Base-by-base conservation (phyloP, 345 rosid species). In the Populus davidiana region DNA sequence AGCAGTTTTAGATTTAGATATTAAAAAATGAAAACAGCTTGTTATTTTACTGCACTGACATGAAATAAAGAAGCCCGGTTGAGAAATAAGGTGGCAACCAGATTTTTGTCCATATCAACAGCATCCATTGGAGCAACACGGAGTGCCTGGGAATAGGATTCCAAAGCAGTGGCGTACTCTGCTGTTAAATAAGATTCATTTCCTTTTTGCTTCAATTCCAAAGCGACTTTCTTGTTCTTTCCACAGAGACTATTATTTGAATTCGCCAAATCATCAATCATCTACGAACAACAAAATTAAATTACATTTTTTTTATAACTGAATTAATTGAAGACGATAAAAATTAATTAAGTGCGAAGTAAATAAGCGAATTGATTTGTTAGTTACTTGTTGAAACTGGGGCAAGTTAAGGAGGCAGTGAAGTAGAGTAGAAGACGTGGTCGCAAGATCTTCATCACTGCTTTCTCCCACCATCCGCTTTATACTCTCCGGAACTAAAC, bases 61-160 rank as follows among this genome's bases (percentile, higher is more conserved):
- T 88, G 89, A 39, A 91, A 86, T 39, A 83, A 80, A 41, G 89
- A 87, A 67, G 97, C 96, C 44, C 98, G 83, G 74, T 94, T 94
- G 73, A 92, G 80, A 79, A 83, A 92, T 67, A 92, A 83, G 35
- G 91, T 80, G 8, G 98, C 94, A 63, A 88, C 88, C 67, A 94
- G 90, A 88, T 85, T 89, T 80, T 82, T 94, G 44, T 80, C 92
- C 69, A 7, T 76, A n/a, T 91, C 96, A 59, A 72, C 75, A 79
- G 85, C 85, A 69, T 83, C 82, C 44, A 61, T 21, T 20, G 97
- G 98, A 84, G 97, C 92, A 78, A 86, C 76, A 41, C 94, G 91
- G 73, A 92, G 86, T 41, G 98, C 98, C 90, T 92, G 86, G 25
- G 91, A 88, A 80, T 94, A 94, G 85, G 77, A 87, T 50, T 75